A percentile compares a stretch with the other conserved stretches of the same genome.
phyloP scores from a whole-genome alignment of 352 stramenopile genomes.

The Pythium dissimile region DNA sequence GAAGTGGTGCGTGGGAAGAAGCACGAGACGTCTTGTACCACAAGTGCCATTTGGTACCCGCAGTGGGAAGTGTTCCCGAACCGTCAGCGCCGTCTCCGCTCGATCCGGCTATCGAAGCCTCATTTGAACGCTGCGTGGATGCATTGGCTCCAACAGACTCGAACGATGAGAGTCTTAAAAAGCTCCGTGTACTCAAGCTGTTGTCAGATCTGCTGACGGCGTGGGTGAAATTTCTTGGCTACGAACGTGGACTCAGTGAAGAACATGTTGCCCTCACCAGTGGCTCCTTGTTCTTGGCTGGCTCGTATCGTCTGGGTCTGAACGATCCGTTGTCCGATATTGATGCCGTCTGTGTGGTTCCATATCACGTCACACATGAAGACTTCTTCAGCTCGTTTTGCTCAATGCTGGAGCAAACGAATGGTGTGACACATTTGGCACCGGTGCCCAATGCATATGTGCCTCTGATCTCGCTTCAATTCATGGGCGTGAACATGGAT shows the following conservation, averaged over 20 bases:
- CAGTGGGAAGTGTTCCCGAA: constrained; percentile 62
- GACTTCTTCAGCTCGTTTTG: constrained; percentile 87
- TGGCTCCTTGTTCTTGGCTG: constrained; percentile 75
- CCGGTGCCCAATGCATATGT: constrained; percentile 90
- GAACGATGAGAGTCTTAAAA: constrained; percentile 46
- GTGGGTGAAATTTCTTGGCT: constrained; percentile 76
- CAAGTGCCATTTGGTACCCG: constrained; percentile 73
- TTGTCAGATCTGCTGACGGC: constrained; percentile 68
- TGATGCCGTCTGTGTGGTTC: constrained; percentile 78
- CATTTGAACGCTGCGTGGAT: constrained; percentile 57
- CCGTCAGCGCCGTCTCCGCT: constrained; percentile 33
- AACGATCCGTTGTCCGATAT: constrained; percentile 84
- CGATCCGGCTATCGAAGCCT: constrained; percentile 27
- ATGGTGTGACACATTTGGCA: constrained; percentile 67
- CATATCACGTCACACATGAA: constrained; percentile 76
- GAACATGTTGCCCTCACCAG: constrained; percentile 74
- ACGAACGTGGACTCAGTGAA: constrained; percentile 57
- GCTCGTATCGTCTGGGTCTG: constrained; percentile 84
- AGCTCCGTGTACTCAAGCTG: constrained; percentile 64
- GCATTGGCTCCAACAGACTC: constrained; percentile 51
- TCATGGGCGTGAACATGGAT: constrained; percentile 88
- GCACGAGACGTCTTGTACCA: constrained; percentile 79
- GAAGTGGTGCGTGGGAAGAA: constrained; percentile 56
- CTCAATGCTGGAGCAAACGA: constrained; percentile 53
- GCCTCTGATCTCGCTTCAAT: constrained; percentile 89